A percentile compares a stretch with the other conserved stretches of the same genome.
phyloP scores from a whole-genome alignment of 345 rosid species.

The Hypericum androsaemum region DNA sequence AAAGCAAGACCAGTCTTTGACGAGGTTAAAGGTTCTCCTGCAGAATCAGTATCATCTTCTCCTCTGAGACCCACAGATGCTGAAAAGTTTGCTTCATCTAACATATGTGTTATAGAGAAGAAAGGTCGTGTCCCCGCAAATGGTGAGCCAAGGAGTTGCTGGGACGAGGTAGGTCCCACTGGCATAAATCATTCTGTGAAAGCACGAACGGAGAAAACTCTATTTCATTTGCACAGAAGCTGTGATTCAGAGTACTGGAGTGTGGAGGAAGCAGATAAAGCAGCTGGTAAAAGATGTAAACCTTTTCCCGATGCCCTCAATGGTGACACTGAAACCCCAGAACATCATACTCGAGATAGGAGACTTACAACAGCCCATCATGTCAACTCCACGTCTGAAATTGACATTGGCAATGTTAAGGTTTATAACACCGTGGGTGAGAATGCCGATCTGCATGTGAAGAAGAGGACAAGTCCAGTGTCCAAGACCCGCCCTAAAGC shows the following conservation, averaged over 20 bases:
- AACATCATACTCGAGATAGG: slow-evolving; percentile 5
- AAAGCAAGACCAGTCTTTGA: slow-evolving; percentile 21
- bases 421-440: slow-evolving; percentile 11
- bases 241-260: slow-evolving; percentile 3
- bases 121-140: slow-evolving; percentile 16
- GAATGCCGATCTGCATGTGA: slow-evolving; percentile 10
- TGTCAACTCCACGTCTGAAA: slow-evolving; percentile 14
- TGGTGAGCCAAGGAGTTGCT: slow-evolving; percentile 17
- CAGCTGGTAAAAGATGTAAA: slow-evolving; percentile 11
- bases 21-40: slow-evolving; percentile 39
- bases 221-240: slow-evolving; percentile 2
- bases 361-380: slow-evolving; percentile 13
- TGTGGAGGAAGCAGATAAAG: slow-evolving; percentile 8
- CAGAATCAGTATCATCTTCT: slow-evolving; percentile 46
- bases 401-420: slow-evolving; percentile 16
- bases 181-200: slow-evolving; percentile 13
- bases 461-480: slow-evolving; percentile 17
- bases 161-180: slow-evolving; percentile 24
- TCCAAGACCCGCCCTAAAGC: slow-evolving; percentile 10
- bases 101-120: slow-evolving; percentile 17
- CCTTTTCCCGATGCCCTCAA: slow-evolving; percentile 11
- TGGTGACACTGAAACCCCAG: slow-evolving; percentile 12
- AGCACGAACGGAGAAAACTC: slow-evolving; percentile 18
- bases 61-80: slow-evolving; percentile 26
- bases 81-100: slow-evolving; percentile 22